Percentiles rank a stretch among this genome's conserved stretches.
Conservation (phyloP, 1,284 basidiomycete genomes). For the Xerocomus alliaceus region DNA sequence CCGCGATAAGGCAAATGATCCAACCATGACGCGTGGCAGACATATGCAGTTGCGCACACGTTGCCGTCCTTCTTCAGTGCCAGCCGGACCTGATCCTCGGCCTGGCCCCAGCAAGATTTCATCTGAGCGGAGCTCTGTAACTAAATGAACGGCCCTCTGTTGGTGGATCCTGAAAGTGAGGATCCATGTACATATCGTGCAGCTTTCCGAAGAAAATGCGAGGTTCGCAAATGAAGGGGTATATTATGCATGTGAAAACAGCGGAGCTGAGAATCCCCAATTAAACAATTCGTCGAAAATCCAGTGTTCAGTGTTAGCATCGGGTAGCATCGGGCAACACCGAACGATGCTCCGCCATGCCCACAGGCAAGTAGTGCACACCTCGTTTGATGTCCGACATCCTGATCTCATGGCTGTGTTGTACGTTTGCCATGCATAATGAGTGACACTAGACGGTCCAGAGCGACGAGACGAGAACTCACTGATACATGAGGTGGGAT, state of each 20-base stretch:
- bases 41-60: constrained; percentile 33
- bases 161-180: constrained; percentile 43
- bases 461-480: background rate
- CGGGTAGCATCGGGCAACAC: constrained; percentile 8
- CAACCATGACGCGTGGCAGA: constrained; percentile 35
- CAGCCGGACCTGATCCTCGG: constrained; percentile 44
- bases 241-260: constrained; percentile 33
- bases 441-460: background rate
- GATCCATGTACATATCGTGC: constrained; percentile 38
- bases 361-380: too few species aligned
- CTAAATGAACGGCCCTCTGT: constrained; percentile 43
- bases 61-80: constrained; percentile 33
- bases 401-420: too few species aligned
- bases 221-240: constrained; percentile 32
- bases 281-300: constrained; percentile 34
- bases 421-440: too few species aligned
- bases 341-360: too few species aligned
- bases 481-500: background rate
- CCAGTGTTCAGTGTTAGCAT: too few species aligned
- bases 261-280: constrained; percentile 25
- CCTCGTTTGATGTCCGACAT: too few species aligned
- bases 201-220: constrained; percentile 35
- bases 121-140: constrained; percentile 41
- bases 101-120: constrained; percentile 40
- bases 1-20: constrained; percentile 32